Percentiles rank a stretch among this genome's conserved stretches.
Conservation (phyloP, 83 land plant species). For the Thuja plicata region DNA sequence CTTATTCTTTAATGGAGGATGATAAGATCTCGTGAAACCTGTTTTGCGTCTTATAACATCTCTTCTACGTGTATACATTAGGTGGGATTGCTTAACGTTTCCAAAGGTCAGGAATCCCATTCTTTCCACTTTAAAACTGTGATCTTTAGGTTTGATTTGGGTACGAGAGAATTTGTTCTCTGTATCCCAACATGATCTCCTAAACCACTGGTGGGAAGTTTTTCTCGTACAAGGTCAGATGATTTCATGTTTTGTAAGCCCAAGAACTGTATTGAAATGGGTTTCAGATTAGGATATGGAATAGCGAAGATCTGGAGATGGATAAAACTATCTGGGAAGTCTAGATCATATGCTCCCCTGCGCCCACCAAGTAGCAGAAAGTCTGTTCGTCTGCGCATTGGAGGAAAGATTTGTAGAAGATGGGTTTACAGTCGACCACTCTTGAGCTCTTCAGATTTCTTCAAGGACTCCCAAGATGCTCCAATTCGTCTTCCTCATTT, state of each 20-base stretch:
- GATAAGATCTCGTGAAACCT: too few species aligned
- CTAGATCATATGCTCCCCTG: background rate
- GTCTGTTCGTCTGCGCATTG: background rate
- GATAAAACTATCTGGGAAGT: background rate
- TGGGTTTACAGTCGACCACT: background rate
- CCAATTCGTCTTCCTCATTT: background rate
- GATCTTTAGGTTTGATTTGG: too few species aligned
- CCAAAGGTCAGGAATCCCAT: too few species aligned
- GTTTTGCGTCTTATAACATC: too few species aligned
- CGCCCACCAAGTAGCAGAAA: background rate
- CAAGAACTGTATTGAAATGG: background rate
- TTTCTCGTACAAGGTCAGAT: background rate
- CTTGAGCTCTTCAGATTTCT: background rate
- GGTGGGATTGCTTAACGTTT: too few species aligned
- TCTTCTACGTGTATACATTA: too few species aligned
- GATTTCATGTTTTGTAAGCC: too few species aligned
- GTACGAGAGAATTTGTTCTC: background rate
- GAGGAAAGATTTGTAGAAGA: background rate
- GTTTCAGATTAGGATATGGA: background rate
- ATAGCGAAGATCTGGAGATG: slow-evolving; percentile 4
- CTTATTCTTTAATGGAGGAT: too few species aligned
- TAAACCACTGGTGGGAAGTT: background rate
- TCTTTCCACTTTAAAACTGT: too few species aligned
- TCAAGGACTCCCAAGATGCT: background rate
- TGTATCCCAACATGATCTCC: background rate